phyloP scores from a whole-genome alignment of 192 early-diverging fungal species.

The Entomortierella parvispora region DNA sequence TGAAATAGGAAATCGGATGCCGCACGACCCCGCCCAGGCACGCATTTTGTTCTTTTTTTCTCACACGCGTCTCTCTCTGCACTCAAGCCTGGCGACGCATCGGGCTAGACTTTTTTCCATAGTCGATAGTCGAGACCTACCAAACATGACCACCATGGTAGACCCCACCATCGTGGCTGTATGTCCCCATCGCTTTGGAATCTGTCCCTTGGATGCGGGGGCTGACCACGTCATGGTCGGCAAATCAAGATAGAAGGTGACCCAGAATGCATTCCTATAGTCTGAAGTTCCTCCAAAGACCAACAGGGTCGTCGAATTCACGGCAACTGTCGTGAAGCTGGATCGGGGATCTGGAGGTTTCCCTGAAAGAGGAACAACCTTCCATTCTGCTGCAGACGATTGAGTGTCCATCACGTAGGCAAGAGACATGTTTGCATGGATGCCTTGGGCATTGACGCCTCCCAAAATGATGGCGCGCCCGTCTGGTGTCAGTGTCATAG shows the following conservation, averaged over 20 bases:
- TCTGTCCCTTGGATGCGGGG: constrained; percentile 8
- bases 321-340: constrained; percentile 23
- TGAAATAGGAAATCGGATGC: no score
- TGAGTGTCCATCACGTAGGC: constrained; percentile 40
- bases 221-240: constrained; percentile 35
- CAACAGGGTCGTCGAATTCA: constrained; percentile 34
- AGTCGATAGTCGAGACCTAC: constrained; percentile 1
- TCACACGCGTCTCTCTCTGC: no score
- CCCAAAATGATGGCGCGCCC: constrained; percentile 37
- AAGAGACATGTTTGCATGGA: constrained; percentile 11
- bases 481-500: constrained; percentile 28
- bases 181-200: constrained; percentile 33
- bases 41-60: no score
- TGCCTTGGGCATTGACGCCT: constrained; percentile 8
- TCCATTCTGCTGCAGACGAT: constrained; percentile 11
- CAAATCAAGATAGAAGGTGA: constrained; percentile 31
- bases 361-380: constrained; percentile 8
- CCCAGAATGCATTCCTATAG: constrained; percentile 20
- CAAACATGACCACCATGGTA: constrained; percentile 38
- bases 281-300: constrained; percentile 29
- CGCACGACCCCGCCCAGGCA: no score
- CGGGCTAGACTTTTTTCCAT: no score
- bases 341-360: constrained; percentile 22
- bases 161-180: constrained; percentile 37
- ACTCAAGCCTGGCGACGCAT: no score